Percentiles rank a stretch among this genome's conserved stretches.
Evolutionary conservation across 441 rosid genomes (phyloP).

Genomic region (Raphanus hybrid): DNA sequence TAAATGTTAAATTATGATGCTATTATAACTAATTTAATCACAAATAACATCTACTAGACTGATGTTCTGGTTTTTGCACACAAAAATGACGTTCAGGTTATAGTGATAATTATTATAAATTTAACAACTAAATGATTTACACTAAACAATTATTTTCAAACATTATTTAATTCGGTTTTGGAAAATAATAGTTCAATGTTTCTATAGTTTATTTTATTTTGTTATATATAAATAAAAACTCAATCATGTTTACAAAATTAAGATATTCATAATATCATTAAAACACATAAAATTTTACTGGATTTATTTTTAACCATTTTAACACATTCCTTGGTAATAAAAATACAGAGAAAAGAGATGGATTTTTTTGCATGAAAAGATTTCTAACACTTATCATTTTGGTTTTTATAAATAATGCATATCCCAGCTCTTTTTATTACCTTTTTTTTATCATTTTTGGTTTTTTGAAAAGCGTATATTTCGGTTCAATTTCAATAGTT

Average conservation of each 20-base stretch:
- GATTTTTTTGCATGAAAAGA: background rate
- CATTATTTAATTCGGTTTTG: background rate
- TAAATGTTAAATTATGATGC: background rate
- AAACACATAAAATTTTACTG: background rate
- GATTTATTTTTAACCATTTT: background rate
- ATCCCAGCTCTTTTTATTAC: background rate
- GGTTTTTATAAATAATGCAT: background rate
- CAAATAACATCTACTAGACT: background rate
- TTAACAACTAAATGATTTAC: background rate
- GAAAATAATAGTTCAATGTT: background rate
- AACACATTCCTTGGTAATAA: background rate
- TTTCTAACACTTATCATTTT: background rate
- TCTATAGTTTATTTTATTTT: background rate
- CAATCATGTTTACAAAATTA: background rate
- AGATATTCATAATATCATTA: background rate
- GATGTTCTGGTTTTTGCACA: background rate
- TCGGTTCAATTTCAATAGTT: background rate
- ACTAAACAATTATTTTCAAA: background rate
- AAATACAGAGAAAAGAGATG: background rate
- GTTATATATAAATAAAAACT: background rate
- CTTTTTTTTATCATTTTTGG: background rate
- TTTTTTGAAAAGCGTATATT: background rate
- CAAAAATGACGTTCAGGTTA: background rate
- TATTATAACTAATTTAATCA: background rate
- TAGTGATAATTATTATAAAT: background rate